Conservation (phyloP, 2,329 filamentous ascomycete species). For the Microascus cirrosus region DNA sequence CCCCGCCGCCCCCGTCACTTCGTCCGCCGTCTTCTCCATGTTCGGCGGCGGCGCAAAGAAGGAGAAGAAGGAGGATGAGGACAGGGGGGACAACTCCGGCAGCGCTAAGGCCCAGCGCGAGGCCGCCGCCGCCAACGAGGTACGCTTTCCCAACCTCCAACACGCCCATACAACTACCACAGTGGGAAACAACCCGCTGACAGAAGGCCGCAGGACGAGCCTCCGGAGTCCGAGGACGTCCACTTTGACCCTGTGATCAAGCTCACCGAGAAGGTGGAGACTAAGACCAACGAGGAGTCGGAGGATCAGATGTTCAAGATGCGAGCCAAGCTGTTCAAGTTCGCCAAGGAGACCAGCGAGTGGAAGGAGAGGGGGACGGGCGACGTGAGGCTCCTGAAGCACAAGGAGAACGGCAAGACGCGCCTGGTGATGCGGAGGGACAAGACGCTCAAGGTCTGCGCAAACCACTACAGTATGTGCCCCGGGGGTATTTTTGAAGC, state of each 20-base stretch:
- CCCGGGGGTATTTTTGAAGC: not conserved
- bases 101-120: conserved; percentile 71
- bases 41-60: conserved; percentile 97
- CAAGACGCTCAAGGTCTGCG: conserved; percentile 99
- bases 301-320: conserved; percentile 99
- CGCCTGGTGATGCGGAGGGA: conserved; percentile 96
- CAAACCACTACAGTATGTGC: conserved; percentile 91
- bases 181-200: not conserved
- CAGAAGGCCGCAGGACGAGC: conserved; percentile 47
- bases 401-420: conserved; percentile 97
- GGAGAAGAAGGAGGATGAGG: conserved; percentile 82
- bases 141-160: conserved; percentile 16
- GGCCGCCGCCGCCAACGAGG: conserved; percentile 43
- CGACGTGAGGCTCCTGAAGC: conserved; percentile 92
- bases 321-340: conserved; percentile 99
- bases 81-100: conserved; percentile 77
- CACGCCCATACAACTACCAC: not conserved
- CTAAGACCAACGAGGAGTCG: conserved; percentile 94
- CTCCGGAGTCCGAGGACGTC: conserved; percentile 80
- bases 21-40: conserved; percentile 84
- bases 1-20: conserved; percentile 29
- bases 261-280: conserved; percentile 93
- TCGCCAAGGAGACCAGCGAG: conserved; percentile 80
- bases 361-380: conserved; percentile 99
- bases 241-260: conserved; percentile 96